Evolutionary conservation across 768 basidiomycete species (phyloP).

Genomic region (Boletus tylopilopsis): DNA sequence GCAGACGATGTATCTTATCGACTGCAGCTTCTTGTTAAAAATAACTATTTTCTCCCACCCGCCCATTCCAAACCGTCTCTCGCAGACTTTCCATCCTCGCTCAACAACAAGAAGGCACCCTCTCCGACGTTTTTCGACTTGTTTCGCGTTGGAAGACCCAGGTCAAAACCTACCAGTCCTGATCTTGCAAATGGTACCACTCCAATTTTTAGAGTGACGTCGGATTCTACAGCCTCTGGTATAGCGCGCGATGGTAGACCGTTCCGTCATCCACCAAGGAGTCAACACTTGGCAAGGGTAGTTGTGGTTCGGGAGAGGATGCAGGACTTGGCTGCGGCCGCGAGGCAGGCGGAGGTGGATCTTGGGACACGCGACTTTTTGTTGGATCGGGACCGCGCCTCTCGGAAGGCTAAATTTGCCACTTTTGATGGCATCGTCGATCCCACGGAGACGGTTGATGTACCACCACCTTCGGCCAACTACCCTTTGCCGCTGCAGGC

Average conservation of each 20-base stretch:
- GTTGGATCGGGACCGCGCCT: constrained; percentile 41
- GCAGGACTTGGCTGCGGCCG: constrained; percentile 64
- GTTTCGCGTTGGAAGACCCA: constrained; percentile 65
- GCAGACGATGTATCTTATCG: constrained; percentile 84
- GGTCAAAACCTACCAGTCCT: constrained; percentile 59
- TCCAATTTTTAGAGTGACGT: constrained; percentile 60
- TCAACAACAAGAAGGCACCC: constrained; percentile 40
- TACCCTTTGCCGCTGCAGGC: constrained; percentile 76
- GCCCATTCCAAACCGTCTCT: constrained; percentile 80
- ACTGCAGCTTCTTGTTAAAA: constrained; percentile 77
- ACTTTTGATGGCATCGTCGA: constrained; percentile 64
- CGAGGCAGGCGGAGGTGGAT: constrained; percentile 72
- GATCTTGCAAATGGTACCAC: constrained; percentile 34
- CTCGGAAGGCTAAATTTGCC: constrained; percentile 36
- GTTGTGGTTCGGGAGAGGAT: constrained; percentile 84
- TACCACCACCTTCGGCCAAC: constrained; percentile 63
- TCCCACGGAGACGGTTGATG: constrained; percentile 79
- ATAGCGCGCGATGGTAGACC: constrained; percentile 36
- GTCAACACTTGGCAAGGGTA: constrained; percentile 53
- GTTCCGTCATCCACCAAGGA: constrained; percentile 29
- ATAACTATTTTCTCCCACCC: constrained; percentile 86
- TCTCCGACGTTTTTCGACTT: constrained; percentile 60
- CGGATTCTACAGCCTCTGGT: constrained; percentile 54
- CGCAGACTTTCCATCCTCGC: constrained; percentile 50
- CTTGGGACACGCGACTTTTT: constrained; percentile 52